A percentile compares a stretch with the other conserved stretches of the same genome.
phyloP scores from a whole-genome alignment of 495 filamentous ascomycete species.

The Podospora appendiculata region DNA sequence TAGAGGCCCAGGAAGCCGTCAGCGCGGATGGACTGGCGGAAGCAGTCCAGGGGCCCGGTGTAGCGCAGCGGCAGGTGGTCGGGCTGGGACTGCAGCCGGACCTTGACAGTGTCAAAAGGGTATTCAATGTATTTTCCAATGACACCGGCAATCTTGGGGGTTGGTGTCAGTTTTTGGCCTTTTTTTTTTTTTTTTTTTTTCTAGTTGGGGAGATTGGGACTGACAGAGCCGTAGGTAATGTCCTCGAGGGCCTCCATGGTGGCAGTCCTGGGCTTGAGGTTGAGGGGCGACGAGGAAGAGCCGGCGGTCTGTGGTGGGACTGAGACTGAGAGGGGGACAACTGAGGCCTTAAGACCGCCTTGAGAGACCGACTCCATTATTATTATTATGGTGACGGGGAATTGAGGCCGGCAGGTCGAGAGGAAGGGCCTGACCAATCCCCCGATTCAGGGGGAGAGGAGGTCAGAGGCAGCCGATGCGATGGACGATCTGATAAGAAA shows the following conservation, averaged over 20 bases:
- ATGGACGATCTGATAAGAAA: background rate
- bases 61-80: conserved; percentile 76
- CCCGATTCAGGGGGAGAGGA: background rate
- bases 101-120: conserved; percentile 98
- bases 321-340: conserved; percentile 4
- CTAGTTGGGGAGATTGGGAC: conserved; percentile 16
- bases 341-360: conserved; percentile 1
- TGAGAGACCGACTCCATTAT: conserved; percentile 8
- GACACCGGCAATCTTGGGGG: conserved; percentile 66
- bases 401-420: background rate
- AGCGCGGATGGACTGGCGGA: conserved; percentile 68
- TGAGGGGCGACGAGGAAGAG: conserved; percentile 6
- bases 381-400: background rate
- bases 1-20: conserved; percentile 81
- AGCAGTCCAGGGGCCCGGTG: conserved; percentile 85
- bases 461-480: background rate
- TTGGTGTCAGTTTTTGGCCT: background rate
- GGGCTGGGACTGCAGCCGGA: conserved; percentile 70
- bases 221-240: conserved; percentile 74
- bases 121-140: conserved; percentile 96
- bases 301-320: background rate
- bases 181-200: background rate
- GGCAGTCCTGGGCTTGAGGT: conserved; percentile 28
- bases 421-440: conserved; percentile 1
- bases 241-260: conserved; percentile 69